These are phyloP conservation scores for Kockovaella imperatae DNA, from an alignment of 768 basidiomycete species.

Conservation along the genomic window DNA sequence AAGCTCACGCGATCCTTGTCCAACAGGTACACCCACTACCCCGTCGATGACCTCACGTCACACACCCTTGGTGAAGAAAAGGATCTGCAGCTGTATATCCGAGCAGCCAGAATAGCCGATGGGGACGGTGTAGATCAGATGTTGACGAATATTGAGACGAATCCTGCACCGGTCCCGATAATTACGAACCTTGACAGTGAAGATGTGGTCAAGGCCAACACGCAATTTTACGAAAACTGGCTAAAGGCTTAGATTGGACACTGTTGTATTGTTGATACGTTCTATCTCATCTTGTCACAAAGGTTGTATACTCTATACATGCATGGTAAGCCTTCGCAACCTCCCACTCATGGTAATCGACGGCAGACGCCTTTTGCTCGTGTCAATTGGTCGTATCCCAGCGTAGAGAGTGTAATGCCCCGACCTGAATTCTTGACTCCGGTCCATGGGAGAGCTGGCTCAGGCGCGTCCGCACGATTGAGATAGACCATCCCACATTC, in stretches of 20 bases:
- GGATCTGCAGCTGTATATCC: constrained; percentile 37
- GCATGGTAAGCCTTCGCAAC: no score
- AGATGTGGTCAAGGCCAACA: constrained; percentile 8
- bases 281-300: no score
- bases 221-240: constrained; percentile 24
- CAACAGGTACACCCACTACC: constrained; percentile 29
- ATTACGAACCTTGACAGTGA: background rate
- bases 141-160: background rate
- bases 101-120: constrained; percentile 23
- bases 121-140: constrained; percentile 19
- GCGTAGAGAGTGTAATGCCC: constrained; percentile 81
- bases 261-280: no score
- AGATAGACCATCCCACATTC: constrained; percentile 89
- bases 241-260: constrained; percentile 13
- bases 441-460: constrained; percentile 89
- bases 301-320: no score
- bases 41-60: constrained; percentile 28
- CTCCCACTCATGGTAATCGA: no score
- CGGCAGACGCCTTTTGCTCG: constrained; percentile 42
- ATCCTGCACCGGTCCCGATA: background rate
- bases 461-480: constrained; percentile 81
- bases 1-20: constrained; percentile 1
- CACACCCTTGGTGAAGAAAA: constrained; percentile 35
- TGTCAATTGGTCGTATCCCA: constrained; percentile 43
- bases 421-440: constrained; percentile 90